A percentile compares a stretch with the other conserved stretches of the same genome.
Evolutionary conservation across 345 rosid species (phyloP).

Genomic region (Acer yangbiense): DNA sequence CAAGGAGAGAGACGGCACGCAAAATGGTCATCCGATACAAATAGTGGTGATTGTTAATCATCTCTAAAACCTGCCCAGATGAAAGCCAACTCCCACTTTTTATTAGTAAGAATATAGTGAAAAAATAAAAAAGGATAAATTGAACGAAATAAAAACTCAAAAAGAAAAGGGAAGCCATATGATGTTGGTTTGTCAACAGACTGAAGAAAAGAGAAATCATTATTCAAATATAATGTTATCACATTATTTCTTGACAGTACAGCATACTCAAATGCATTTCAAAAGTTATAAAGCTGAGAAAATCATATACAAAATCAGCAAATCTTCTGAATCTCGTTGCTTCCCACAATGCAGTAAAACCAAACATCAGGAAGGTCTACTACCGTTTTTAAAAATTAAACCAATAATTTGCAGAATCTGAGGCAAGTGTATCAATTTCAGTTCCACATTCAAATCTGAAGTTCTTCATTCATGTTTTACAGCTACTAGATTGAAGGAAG

Average conservation of each 20-base stretch:
- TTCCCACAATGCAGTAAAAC: neutral
- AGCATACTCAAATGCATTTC: neutral
- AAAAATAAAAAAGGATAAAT: neutral
- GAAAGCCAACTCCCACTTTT: conserved; percentile 6
- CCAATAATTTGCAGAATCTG: neutral
- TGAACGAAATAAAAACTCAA: neutral
- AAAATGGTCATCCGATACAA: conserved; percentile 89
- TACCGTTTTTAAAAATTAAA: neutral
- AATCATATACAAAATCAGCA: neutral
- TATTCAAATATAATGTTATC: neutral
- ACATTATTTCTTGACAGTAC: neutral
- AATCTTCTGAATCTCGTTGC: neutral
- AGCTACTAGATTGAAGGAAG: neutral
- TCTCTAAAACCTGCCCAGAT: conserved; percentile 68
- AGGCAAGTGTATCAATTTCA: neutral
- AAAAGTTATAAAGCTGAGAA: neutral
- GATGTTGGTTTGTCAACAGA: neutral
- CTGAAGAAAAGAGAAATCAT: neutral
- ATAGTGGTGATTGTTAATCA: conserved; percentile 77
- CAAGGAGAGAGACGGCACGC: conserved; percentile 75
- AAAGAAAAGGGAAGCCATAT: neutral
- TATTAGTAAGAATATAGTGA: neutral
- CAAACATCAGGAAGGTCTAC: neutral
- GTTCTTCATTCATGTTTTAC: neutral
- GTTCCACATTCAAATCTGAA: neutral